A percentile compares a stretch with the other conserved stretches of the same genome.
These are phyloP conservation scores for Endothia cerciana DNA, from an alignment of 2,329 filamentous ascomycete genomes.

Conservation along the genomic window DNA sequence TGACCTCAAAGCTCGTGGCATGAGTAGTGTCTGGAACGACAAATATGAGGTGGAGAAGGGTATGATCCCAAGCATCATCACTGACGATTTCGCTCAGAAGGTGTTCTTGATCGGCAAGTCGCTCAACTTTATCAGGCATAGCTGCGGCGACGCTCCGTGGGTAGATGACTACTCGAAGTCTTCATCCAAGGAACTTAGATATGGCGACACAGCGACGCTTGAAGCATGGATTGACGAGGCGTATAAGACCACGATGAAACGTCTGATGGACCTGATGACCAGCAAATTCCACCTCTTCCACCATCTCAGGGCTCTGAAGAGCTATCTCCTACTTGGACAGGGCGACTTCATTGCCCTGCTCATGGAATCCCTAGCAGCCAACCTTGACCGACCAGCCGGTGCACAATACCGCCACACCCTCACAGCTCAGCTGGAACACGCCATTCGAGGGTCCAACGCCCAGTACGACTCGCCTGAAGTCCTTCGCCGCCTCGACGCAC, in stretches of 20 bases:
- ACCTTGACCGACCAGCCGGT: conserved; percentile 92
- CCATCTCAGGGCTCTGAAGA: conserved; percentile 88
- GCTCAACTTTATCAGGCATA: conserved; percentile 96
- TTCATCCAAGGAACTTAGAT: conserved; percentile 87
- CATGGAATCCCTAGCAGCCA: conserved; percentile 94
- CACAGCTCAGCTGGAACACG: conserved; percentile 96
- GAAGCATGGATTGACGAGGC: conserved; percentile 95
- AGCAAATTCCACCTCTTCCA: conserved; percentile 94
- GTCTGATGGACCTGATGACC: conserved; percentile 90
- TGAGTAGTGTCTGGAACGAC: conserved; percentile 95
- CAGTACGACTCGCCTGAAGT: conserved; percentile 95
- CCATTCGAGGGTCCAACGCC: conserved; percentile 94
- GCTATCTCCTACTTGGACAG: conserved; percentile 91
- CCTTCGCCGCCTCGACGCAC: conserved; percentile 87
- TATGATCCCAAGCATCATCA: conserved; percentile 94
- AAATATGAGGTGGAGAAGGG: conserved; percentile 86
- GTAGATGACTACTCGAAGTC: conserved; percentile 94
- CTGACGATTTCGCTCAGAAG: conserved; percentile 90
- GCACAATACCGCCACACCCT: conserved; percentile 95
- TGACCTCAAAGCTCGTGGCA: conserved; percentile 60
- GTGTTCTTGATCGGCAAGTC: conserved; percentile 98
- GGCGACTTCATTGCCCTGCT: conserved; percentile 96
- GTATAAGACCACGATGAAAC: conserved; percentile 97
- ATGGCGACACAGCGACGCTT: conserved; percentile 89
- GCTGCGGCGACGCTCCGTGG: conserved; percentile 91